Conservation (phyloP, 257 asterid species). For the Rhazya stricta region DNA sequence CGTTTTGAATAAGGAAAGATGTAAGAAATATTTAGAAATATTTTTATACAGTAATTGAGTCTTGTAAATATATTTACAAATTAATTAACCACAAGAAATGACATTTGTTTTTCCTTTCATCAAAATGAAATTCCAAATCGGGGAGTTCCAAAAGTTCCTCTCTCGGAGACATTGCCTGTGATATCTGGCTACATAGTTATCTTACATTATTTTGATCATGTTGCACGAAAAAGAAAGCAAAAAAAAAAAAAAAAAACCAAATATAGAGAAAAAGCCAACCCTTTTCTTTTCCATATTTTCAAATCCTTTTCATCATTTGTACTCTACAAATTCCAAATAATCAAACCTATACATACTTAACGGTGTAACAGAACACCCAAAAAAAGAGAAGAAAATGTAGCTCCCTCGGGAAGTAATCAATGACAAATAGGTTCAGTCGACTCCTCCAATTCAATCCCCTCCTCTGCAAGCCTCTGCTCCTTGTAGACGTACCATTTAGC, state of each 20-base stretch:
- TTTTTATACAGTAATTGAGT: too few species aligned
- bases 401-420: constrained; percentile 1
- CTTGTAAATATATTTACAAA: too few species aligned
- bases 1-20: too few species aligned
- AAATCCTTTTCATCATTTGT: neutral
- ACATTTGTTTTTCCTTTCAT: neutral
- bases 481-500: constrained; percentile 71
- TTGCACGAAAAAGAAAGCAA: neutral
- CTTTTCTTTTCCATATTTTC: constrained; percentile 3
- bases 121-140: neutral
- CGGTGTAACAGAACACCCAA: too few species aligned
- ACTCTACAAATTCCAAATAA: neutral
- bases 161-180: neutral
- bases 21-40: too few species aligned
- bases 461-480: constrained; percentile 69
- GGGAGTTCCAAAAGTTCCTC: constrained; percentile 1
- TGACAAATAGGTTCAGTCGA: constrained; percentile 31
- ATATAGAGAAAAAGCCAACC: neutral
- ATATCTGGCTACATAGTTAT: constrained; percentile 3
- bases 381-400: too few species aligned
- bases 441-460: constrained; percentile 66
- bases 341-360: neutral
- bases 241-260: neutral
- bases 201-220: neutral
- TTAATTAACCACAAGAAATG: neutral